Evolutionary conservation across 345 rosid species (phyloP), one percentile per base, ranked within the genome.

Genomic region (Noccaea bulbosa): DNA sequence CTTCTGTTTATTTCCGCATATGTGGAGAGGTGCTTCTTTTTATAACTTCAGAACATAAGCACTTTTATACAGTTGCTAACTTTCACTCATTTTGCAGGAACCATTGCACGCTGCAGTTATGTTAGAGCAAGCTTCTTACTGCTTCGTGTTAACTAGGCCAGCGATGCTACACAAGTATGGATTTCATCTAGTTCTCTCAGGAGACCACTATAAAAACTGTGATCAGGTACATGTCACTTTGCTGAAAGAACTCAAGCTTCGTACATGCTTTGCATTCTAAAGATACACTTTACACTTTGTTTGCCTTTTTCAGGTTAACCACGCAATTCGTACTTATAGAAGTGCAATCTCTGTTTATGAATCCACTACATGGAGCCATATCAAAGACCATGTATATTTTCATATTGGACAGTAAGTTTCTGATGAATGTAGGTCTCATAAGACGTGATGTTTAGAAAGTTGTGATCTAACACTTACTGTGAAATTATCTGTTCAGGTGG

Each of bases 41-140:
- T 55, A 32, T 22, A 55, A 70, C 64, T 50, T 48, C 40, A 62
- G 55, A 58, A 33, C 48, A 40, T 57, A 32, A 32, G 22, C 48
- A 70, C 32, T 32, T 32, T 32, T 65, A 11, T 70, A 12, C 35
- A 39, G 14, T 49, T 70, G 62, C 62, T 76, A 70, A 76, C 67
- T 41, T 54, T 24, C 48, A 62, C 69, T 60, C 27, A 47, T 60
- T 73, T 70, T 65, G 43, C 77, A 94, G 99, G 99, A 94, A 69
- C 78, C 89, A 67, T 69, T 92, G 77, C 92, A 92, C 82, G 88
- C 96, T 14, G 99, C 99, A 77, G 97, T 94, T 64, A 88, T 94
- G 99, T 88, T 92, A 54, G 99, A 94, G 89, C 99, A 94, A 87
- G 97, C 97, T 74, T 89, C 99, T 65, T 92, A 91, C 74, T 94